Evolutionary conservation across 2,329 filamentous ascomycete genomes (phyloP).

Genomic region (Exophiala dermatitidis): DNA sequence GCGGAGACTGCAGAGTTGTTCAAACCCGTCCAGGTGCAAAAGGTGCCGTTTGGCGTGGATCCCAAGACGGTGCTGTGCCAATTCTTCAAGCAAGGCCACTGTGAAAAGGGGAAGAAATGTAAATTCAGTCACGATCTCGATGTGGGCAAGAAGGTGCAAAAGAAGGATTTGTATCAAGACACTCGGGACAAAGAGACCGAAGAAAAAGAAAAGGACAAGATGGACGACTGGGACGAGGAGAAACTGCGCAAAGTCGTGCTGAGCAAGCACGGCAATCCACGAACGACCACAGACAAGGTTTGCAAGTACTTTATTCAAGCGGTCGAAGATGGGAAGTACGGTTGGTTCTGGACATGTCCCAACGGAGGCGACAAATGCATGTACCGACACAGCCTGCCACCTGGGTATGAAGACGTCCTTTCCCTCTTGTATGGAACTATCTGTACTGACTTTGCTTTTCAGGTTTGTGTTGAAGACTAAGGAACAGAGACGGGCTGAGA

Average conservation of each 20-base stretch:
- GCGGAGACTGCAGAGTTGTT: conserved; percentile 74
- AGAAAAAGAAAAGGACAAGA: conserved; percentile 73
- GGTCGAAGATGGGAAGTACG: conserved; percentile 97
- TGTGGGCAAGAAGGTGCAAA: conserved; percentile 84
- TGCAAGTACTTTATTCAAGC: conserved; percentile 98
- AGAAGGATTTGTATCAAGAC: conserved; percentile 87
- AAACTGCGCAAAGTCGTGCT: conserved; percentile 84
- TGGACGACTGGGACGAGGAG: conserved; percentile 96
- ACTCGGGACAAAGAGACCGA: conserved; percentile 65
- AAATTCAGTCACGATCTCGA: conserved; percentile 93
- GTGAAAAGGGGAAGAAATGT: conserved; percentile 95
- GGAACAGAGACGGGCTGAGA: conserved; percentile 91
- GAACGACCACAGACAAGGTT: conserved; percentile 93
- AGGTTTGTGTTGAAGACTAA: conserved; percentile 97
- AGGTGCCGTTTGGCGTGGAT: conserved; percentile 94
- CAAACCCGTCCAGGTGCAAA: conserved; percentile 91
- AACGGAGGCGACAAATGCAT: conserved; percentile 97
- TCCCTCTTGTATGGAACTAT: conserved; percentile 1
- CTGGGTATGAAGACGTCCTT: conserved; percentile 60
- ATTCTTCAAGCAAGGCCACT: conserved; percentile 95
- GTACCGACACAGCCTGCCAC: conserved; percentile 92
- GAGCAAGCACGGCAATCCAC: conserved; percentile 95
- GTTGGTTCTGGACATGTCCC: conserved; percentile 98
- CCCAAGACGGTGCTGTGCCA: conserved; percentile 95
- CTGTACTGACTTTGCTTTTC: conserved; percentile 11